Base-by-base conservation (phyloP, 1,284 basidiomycete genomes). In the Cryptococcus maquisensis region DNA sequence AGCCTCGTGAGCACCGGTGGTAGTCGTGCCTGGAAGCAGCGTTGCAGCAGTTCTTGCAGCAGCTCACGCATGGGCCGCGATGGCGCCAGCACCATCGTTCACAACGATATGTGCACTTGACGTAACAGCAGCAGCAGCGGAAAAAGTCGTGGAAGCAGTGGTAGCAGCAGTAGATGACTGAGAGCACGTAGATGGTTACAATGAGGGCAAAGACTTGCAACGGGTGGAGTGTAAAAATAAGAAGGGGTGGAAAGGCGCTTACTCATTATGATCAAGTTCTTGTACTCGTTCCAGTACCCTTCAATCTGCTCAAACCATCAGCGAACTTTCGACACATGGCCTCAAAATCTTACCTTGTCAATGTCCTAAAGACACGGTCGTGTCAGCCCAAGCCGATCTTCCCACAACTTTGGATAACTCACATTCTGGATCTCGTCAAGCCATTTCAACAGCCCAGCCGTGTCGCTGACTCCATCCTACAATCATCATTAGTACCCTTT, bases 61-160 rank as follows among this genome's bases (percentile, higher is more conserved):
- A 49, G 3, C 26, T 35, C 12, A 47, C 39, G 18, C 47, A 49
- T 16, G 32, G 40, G 4, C 32, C 40, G 16, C 50, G n/a, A 45
- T 52, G 49, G 39, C 46, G 50, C 41, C 52, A 53, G 24, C 54
- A 42, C 45, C 37, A 59, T 26, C 43, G 41, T 36, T 59, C 57
- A 24, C 16, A 35, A 6, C 47, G 41, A 21, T 49, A 59, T 4
- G 50, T 56, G 18, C 54, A 59, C 21, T 53, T 52, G 28, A 59
- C 23, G 20, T 38, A 59, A 26, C 57, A 59, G 39, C 60, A 57
- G 28, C 51, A 55, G 44, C 54, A 61, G 13, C 54, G 48, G 41
- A 47, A 56, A 28, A 46, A 61, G 39, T 61, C 56, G 44, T 51
- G 51, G 10, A 53, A 32, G 47, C 55, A 61, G 38, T 58, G 60